Base-by-base conservation (phyloP, 1,139 yeast species). In the Diutina scorzettiae region DNA sequence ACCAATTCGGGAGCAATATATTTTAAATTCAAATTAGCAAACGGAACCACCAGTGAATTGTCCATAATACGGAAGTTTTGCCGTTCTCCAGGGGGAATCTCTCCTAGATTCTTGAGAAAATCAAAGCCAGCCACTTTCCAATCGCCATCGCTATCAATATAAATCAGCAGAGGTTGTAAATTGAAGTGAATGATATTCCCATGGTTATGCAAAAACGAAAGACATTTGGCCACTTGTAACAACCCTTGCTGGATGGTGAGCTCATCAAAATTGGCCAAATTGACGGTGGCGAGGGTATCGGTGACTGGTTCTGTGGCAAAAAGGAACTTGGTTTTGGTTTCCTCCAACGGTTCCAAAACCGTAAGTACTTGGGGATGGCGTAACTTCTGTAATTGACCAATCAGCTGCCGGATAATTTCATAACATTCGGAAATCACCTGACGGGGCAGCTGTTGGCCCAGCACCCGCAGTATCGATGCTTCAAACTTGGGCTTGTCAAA, bases 121-220 rank as follows among this genome's bases (percentile, higher is more conserved):
- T 73, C 73, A 48, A 83, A 71, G 1, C 97, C 96, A 7, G 82
- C 73, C 2, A 91, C 58, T 58, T 89, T 91, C 97, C 97, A 93
- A 59, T 91, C 98, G 1, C 95, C 93, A 50, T 82, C 87, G 34
- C 76, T 79, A 49, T 83, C 89, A 21, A 91, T 71, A 46, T 81
- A 73, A 1, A 91, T 68, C 0, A 95, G 76, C 12, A 73, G 64
- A 1, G 98, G 98, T 49, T 80, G 81, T 27, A 93, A 52, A 50
- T 87, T 85, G 50, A 83, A 61, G 60, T 89, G 96, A 14, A 85
- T 81, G 27, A 78, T 73, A 17, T 78, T 72, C 23, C 95, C 84
- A 45, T 77, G 74, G 46, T 76, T 74, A 57, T 91, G 96, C 40
- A 91, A 69, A 53, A 91, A 91, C 49, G 81, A 81, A 37, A 91